Percentiles rank a stretch among this genome's conserved stretches.
These are phyloP conservation scores for Serendipita sp. DNA, from an alignment of 768 basidiomycete genomes.

Conservation along the genomic window DNA sequence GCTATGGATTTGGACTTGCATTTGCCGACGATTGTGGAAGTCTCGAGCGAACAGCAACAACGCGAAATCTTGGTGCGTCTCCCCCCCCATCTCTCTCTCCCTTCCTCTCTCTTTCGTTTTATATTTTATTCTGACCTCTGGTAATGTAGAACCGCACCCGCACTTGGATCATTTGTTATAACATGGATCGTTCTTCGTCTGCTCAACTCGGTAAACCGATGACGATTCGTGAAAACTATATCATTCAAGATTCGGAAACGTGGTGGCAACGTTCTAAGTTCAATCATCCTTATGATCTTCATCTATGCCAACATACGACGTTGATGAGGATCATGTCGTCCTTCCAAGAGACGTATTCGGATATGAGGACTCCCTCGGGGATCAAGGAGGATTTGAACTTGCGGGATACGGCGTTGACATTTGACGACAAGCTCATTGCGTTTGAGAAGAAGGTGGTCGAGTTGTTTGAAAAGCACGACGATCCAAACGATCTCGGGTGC, in stretches of 20 bases:
- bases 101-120: background rate
- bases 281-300: slow-evolving; percentile 17
- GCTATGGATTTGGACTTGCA: slow-evolving; percentile 57
- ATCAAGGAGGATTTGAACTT: slow-evolving; percentile 8
- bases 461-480: slow-evolving; percentile 8
- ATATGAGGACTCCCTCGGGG: background rate
- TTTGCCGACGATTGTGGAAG: slow-evolving; percentile 23
- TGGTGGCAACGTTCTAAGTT: slow-evolving; percentile 31
- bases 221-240: slow-evolving; percentile 44
- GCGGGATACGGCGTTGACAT: slow-evolving; percentile 5
- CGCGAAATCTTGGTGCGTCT: slow-evolving; percentile 32
- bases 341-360: slow-evolving; percentile 21
- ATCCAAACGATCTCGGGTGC: slow-evolving; percentile 8
- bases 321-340: slow-evolving; percentile 33
- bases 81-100: background rate
- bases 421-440: slow-evolving; percentile 9
- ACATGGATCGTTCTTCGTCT: slow-evolving; percentile 58
- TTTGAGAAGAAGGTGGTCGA: slow-evolving; percentile 5
- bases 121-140: background rate
- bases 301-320: slow-evolving; percentile 35
- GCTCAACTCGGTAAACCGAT: slow-evolving; percentile 60
- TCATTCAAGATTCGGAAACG: slow-evolving; percentile 32
- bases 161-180: slow-evolving; percentile 62
- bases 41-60: slow-evolving; percentile 34
- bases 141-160: slow-evolving; percentile 36